Base-by-base conservation (phyloP, 148 eudicot species). In the Dianthus caryophyllus region DNA sequence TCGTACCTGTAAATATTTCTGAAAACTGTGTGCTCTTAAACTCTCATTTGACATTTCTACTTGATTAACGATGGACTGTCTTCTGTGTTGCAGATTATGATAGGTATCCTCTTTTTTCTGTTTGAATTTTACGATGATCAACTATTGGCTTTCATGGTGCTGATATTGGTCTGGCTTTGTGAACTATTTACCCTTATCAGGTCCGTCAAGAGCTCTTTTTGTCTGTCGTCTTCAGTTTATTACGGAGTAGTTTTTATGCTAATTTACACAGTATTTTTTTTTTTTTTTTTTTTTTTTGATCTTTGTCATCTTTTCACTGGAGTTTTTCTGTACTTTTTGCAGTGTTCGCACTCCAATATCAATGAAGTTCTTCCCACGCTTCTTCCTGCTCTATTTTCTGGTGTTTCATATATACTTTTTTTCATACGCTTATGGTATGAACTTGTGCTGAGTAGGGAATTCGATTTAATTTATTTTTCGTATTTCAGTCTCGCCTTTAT, bases 41-140 rank as follows among this genome's bases (percentile, higher is more conserved):
- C 2, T 31, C 13, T 30, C 25, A 29, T 49, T 22, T 64, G 17
- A 9, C n/a, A 18, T 57, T 39, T 58, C 33, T 26, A 56, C 65
- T 63, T 47, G 65, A 0, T 53, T 73, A 46, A 65, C 48, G 18
- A 17, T 52, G 22, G 21, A 5, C 67, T 54, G 6, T n/a, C 20
- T 65, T 41, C 49, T 64, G 54, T 17, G 68, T 65, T 85, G 85
- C 93, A 95, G 99, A 95, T 95, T 53, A 95, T 95, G 99, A 88
- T 95, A 46, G 99, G 99, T 31, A 90, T 95, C 74, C 85, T 95
- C 31, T 95, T 95, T 80, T 95, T 95, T 58, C 84, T 95, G 71
- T 95, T 90, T 61, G 99, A 95, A 82, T 95, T 95, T 54, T 95
- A 95, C 75, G 97, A 95, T 38, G 99, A 95, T 77, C 99, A 95